Conservation (phyloP, 768 basidiomycete genomes). For the Neoboletus subvelutipes region DNA sequence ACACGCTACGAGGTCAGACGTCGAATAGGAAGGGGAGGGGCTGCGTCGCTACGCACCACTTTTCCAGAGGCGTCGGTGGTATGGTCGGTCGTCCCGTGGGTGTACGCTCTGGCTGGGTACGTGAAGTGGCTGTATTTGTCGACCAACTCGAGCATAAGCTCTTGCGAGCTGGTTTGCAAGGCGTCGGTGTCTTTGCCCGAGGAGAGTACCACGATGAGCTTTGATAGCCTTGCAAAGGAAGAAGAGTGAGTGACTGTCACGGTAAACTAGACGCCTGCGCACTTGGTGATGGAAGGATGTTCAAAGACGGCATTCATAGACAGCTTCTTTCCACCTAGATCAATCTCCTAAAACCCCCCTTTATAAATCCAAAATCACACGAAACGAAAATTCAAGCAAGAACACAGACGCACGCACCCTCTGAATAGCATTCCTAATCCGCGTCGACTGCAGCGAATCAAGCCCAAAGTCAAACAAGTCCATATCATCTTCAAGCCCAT, state of each 20-base stretch:
- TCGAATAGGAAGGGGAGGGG: neutral
- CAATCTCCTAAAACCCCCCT: constrained; percentile 7
- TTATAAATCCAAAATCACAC: constrained; percentile 17
- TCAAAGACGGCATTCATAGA: constrained; percentile 46
- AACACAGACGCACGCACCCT: constrained; percentile 35
- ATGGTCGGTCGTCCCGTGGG: constrained; percentile 13
- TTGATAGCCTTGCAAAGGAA: constrained; percentile 34
- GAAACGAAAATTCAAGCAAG: constrained; percentile 8
- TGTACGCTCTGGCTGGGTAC: neutral
- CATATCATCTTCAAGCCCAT: constrained; percentile 28
- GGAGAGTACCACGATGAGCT: constrained; percentile 38
- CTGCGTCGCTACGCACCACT: constrained; percentile 13
- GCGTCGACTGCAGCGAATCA: constrained; percentile 52
- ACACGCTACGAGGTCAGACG: neutral
- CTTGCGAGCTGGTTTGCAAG: constrained; percentile 28
- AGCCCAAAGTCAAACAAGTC: constrained; percentile 51
- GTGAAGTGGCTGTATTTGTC: constrained; percentile 37
- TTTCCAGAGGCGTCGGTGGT: constrained; percentile 4
- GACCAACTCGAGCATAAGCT: constrained; percentile 47
- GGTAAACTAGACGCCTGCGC: neutral
- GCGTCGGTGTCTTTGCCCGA: constrained; percentile 28
- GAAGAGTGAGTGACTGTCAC: neutral
- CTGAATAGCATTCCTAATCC: constrained; percentile 49
- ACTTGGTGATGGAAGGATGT: constrained; percentile 44
- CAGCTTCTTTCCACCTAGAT: constrained; percentile 23